phyloP scores from a whole-genome alignment of 495 filamentous ascomycete species.

The Podospora pseudopauciseta region DNA sequence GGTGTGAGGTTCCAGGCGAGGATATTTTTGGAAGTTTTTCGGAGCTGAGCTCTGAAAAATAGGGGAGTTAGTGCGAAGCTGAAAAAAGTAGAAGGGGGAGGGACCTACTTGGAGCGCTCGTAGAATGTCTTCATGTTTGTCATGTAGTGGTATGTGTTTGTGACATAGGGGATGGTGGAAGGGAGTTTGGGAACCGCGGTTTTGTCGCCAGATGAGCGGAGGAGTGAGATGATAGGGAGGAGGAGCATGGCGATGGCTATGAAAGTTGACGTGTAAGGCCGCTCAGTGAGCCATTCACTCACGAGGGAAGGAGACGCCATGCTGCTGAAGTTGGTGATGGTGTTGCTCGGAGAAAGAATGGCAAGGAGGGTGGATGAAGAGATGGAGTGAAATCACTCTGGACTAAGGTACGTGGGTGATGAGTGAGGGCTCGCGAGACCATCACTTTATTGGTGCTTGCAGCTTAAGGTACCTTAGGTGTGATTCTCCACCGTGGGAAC shows the following conservation, averaged over 20 bases:
- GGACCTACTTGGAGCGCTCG: neutral
- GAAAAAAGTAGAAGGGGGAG: too few species aligned
- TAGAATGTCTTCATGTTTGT: neutral
- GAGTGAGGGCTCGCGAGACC: too few species aligned
- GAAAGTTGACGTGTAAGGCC: neutral
- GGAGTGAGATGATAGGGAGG: neutral
- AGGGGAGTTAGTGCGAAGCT: too few species aligned
- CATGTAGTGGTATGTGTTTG: neutral
- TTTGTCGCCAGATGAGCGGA: neutral
- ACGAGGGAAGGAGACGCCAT: neutral
- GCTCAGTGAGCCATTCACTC: neutral
- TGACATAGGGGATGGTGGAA: neutral
- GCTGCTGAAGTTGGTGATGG: too few species aligned
- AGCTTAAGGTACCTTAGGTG: too few species aligned
- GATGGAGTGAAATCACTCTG: neutral
- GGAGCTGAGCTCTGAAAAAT: neutral
- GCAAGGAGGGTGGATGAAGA: neutral
- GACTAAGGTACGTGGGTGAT: neutral
- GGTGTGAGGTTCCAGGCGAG: slow-evolving; percentile 23
- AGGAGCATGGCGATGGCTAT: neutral
- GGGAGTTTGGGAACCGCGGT: neutral
- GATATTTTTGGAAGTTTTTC: slow-evolving; percentile 11
- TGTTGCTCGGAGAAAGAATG: neutral
- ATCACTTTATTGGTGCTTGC: too few species aligned
- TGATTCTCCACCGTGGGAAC: too few species aligned